A percentile compares a stretch with the other conserved stretches of the same genome.
Evolutionary conservation across 768 basidiomycete species (phyloP).

Genomic region (Leucogyrophana mollusca): DNA sequence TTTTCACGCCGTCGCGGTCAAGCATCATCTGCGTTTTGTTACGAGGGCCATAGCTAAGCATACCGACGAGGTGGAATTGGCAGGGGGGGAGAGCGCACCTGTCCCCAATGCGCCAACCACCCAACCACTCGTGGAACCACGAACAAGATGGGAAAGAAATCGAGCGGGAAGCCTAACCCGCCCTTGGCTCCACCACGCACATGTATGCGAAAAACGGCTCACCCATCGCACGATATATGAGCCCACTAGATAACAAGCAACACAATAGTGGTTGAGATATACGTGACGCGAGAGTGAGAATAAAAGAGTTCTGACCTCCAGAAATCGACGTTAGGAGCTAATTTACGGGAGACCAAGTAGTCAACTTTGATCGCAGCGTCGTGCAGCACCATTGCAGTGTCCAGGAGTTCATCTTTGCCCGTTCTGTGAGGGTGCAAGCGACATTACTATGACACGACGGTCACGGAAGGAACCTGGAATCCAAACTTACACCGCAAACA

Average conservation of each 20-base stretch:
- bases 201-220: too few relatives aligned
- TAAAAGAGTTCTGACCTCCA: slow-evolving; percentile 49
- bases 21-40: slow-evolving; percentile 74
- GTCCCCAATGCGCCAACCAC: slow-evolving; percentile 92
- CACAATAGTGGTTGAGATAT: too few relatives aligned
- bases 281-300: too few relatives aligned
- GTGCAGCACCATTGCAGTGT: slow-evolving; percentile 87
- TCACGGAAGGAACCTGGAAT: background rate
- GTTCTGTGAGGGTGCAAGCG: slow-evolving; percentile 46
- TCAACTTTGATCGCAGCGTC: slow-evolving; percentile 89
- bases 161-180: slow-evolving; percentile 77
- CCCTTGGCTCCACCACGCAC: too few relatives aligned
- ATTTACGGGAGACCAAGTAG: slow-evolving; percentile 77
- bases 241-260: too few relatives aligned
- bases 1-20: slow-evolving; percentile 85
- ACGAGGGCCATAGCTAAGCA: background rate
- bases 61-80: too few relatives aligned
- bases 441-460: slow-evolving; percentile 1
- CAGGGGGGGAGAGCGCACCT: slow-evolving; percentile 44
- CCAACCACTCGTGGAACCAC: slow-evolving; percentile 91
- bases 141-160: slow-evolving; percentile 93
- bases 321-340: slow-evolving; percentile 92
- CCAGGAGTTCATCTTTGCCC: slow-evolving; percentile 79
- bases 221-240: slow-evolving; percentile 95
- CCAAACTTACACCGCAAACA: slow-evolving; percentile 77